Base-by-base conservation (phyloP, 2,329 filamentous ascomycete genomes). In the Fusarium kyushuense region DNA sequence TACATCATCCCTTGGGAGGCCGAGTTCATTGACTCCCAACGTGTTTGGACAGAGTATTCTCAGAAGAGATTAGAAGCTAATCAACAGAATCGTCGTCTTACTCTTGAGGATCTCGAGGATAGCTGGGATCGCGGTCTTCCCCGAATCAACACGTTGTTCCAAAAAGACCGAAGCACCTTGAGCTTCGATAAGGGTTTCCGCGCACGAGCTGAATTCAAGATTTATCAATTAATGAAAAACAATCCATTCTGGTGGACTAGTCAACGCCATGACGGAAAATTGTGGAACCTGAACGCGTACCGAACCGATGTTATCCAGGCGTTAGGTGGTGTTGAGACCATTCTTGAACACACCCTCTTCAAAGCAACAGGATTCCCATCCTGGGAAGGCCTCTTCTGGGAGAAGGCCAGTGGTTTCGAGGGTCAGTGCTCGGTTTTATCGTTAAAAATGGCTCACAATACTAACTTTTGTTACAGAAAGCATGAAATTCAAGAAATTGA, bases 241-340 rank as follows among this genome's bases (percentile, higher is more conserved):
- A 97, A 98, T 77, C 96, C 96, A 0, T 98, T 98, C 85, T 97
- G 94, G 94, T 99, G 96, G 96, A 99, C 96, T 6, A 97, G 92
- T 74, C 95, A 98, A 79, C 87, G 96, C 38, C 96, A 99, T 75
- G 96, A 99, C 74, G 96, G 96, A 76, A 98, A 98, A 76, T 80
- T 99, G 6, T 99, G 96, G 96, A 97, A 97, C 69, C 79, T 99
- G 54, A 98, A 98, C 70, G 92, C 93, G 2, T 97, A 98, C 80
- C 86, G 96, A 66, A 97, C 96, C 9, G 96, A 99, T 82, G 94
- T 97, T 12, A 99, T 99, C 60, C 96, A 98, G 78, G 94, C 95
- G 0, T 82, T 97, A 47, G 95, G 95, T 76, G 94, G 94, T 89
- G 96, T 99, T 10, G 96, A 99, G 79, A 98, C 94, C 0, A 99